These are phyloP conservation scores for Incumbomyces lentus DNA, from an alignment of 2,329 filamentous ascomycete genomes.

Conservation along the genomic window DNA sequence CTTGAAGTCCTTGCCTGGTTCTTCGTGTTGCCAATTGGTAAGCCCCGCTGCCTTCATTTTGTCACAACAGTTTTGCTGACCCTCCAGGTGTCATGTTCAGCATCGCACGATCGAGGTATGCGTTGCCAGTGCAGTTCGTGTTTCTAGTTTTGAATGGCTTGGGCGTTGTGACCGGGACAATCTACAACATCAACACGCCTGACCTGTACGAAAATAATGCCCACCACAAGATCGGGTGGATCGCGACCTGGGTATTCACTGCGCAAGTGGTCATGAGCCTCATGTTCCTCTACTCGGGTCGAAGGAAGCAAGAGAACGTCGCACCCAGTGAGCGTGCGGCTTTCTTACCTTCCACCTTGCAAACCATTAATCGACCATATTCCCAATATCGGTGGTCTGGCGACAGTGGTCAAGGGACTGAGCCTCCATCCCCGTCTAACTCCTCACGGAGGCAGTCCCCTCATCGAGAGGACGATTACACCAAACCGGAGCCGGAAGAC, in stretches of 20 bases:
- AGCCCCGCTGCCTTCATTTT: conserved; percentile 25
- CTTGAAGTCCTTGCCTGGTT: conserved; percentile 65
- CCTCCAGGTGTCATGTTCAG: conserved; percentile 71
- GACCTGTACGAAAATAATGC: conserved; percentile 79
- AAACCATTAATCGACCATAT: conserved; percentile 35
- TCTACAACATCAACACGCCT: conserved; percentile 73
- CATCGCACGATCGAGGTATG: conserved; percentile 65
- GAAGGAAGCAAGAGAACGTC: conserved; percentile 28
- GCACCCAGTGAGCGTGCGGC: conserved; percentile 41
- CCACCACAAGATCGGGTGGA: conserved; percentile 85
- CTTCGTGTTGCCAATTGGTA: conserved; percentile 61
- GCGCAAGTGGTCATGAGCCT: conserved; percentile 61
- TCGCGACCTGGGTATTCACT: conserved; percentile 60
- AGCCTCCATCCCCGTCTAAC: conserved; percentile 56
- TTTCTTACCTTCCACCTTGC: conserved; percentile 54
- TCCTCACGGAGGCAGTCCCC: conserved; percentile 53
- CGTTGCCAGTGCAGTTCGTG: conserved; percentile 56
- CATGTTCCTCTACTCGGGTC: conserved; percentile 49
- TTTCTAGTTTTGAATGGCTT: conserved; percentile 56
- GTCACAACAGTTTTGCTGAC: conserved; percentile 8
- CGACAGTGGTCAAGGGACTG: conserved; percentile 66
- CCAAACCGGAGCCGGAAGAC: conserved; percentile 31
- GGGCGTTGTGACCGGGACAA: conserved; percentile 53
- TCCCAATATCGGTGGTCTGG: conserved; percentile 50
- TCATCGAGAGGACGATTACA: conserved; percentile 34